These are phyloP conservation scores for Isatis lusitanica DNA, from an alignment of 441 rosid genomes.

Conservation along the genomic window DNA sequence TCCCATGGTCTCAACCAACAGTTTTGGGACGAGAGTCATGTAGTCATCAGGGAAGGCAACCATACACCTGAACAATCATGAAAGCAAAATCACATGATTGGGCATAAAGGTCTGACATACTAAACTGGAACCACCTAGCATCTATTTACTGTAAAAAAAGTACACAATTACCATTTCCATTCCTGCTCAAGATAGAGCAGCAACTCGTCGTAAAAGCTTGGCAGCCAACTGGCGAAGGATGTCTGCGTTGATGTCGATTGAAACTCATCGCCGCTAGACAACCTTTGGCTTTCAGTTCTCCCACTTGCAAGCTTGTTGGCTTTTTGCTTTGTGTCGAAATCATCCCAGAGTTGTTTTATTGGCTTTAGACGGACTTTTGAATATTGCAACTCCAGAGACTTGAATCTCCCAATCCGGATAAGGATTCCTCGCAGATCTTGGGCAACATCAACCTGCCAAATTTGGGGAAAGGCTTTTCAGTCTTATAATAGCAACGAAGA, in stretches of 20 bases:
- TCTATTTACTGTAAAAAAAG: background rate
- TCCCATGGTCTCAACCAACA: conserved; percentile 84
- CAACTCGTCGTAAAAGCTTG: conserved; percentile 90
- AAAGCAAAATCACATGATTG: conserved; percentile 14
- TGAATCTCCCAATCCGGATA: conserved; percentile 95
- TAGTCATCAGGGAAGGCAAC: conserved; percentile 96
- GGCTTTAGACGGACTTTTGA: conserved; percentile 89
- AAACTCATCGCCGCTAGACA: conserved; percentile 49
- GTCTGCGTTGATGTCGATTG: conserved; percentile 44
- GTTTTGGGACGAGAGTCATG: conserved; percentile 74
- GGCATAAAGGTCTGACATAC: conserved; percentile 10
- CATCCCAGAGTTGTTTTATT: conserved; percentile 91
- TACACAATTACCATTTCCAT: conserved; percentile 83
- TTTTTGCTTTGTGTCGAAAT: conserved; percentile 69
- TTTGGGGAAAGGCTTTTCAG: conserved; percentile 11
- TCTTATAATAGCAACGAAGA: conserved; percentile 14
- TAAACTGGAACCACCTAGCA: background rate
- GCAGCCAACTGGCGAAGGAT: conserved; percentile 85
- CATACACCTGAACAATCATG: conserved; percentile 67
- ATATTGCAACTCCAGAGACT: conserved; percentile 83
- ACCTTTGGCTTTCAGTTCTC: conserved; percentile 60
- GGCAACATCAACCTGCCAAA: conserved; percentile 78
- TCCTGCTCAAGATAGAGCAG: conserved; percentile 96
- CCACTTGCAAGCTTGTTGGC: conserved; percentile 61
- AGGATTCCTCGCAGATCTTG: conserved; percentile 95